Percentiles rank a stretch among this genome's conserved stretches.
These are phyloP conservation scores for Adiantum capillusveneris DNA, from an alignment of 75 land plant species.

Conservation along the genomic window DNA sequence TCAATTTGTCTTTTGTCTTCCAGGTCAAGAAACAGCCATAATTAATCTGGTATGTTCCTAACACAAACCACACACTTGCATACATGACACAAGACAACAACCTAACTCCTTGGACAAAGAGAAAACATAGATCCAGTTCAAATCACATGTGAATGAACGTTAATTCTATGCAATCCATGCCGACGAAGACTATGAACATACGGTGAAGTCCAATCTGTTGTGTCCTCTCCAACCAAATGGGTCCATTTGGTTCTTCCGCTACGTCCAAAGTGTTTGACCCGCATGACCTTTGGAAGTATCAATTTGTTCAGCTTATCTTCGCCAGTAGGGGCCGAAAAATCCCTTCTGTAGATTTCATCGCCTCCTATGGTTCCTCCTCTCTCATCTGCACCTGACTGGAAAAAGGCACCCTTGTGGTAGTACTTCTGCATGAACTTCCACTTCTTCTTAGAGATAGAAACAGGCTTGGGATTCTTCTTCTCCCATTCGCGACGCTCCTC, in stretches of 20 bases:
- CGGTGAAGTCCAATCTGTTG: slow-evolving; percentile 89
- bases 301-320: slow-evolving; percentile 93
- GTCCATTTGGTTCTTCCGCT: slow-evolving; percentile 98
- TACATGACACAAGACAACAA: too few species aligned
- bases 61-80: too few species aligned
- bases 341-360: slow-evolving; percentile 55
- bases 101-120: too few species aligned
- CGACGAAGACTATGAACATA: too few species aligned
- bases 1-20: too few species aligned
- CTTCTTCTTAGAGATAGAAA: slow-evolving; percentile 60
- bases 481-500: slow-evolving; percentile 94
- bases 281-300: slow-evolving; percentile 96
- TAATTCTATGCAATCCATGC: too few species aligned
- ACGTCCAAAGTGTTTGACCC: slow-evolving; percentile 92
- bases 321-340: slow-evolving; percentile 87
- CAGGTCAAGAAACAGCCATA: too few species aligned
- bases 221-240: slow-evolving; percentile 93
- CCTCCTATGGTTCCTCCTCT: slow-evolving; percentile 42
- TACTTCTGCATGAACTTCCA: slow-evolving; percentile 99
- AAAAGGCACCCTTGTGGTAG: slow-evolving; percentile 97
- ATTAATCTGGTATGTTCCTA: too few species aligned
- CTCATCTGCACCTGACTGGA: slow-evolving; percentile 64
- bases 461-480: slow-evolving; percentile 78
- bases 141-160: too few species aligned
- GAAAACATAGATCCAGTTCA: too few species aligned